Percentiles rank a stretch among this genome's conserved stretches.
Evolutionary conservation across 2,329 filamentous ascomycete genomes (phyloP).

Genomic region (Sclerotinia subarctica): DNA sequence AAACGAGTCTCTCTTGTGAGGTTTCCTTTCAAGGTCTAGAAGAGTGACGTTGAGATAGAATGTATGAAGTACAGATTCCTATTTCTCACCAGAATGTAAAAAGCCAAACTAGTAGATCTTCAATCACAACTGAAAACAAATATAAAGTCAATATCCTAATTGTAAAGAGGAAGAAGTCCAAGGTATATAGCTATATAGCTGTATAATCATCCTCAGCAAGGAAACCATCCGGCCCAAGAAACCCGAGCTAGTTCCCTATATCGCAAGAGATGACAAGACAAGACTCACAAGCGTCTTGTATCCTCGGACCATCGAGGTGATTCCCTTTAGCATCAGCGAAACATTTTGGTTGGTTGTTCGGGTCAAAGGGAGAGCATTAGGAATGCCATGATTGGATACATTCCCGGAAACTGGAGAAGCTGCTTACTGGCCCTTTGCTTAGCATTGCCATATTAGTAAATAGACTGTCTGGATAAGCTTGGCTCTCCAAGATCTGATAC

Average conservation of each 20-base stretch:
- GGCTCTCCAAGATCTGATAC: conserved; percentile 6
- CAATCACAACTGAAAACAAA: neutral
- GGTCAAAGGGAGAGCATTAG: conserved; percentile 15
- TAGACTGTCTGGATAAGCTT: neutral
- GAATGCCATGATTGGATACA: conserved; percentile 20
- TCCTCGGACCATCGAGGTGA: conserved; percentile 23
- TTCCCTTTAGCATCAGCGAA: neutral
- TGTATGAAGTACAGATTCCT: neutral
- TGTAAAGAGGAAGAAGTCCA: neutral
- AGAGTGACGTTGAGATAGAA: neutral
- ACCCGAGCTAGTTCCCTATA: conserved; percentile 23
- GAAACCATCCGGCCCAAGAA: neutral
- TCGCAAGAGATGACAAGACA: conserved; percentile 1
- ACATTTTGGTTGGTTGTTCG: conserved; percentile 9
- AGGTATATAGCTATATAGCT: neutral
- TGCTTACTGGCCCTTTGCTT: too few species aligned
- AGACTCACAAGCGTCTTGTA: neutral
- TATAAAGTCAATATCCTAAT: neutral
- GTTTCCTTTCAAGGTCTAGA: conserved; percentile 4
- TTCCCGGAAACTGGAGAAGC: conserved; percentile 18
- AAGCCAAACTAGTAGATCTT: neutral
- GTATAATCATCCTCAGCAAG: neutral
- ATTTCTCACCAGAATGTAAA: conserved; percentile 6
- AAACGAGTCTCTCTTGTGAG: neutral
- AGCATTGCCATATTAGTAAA: neutral